Base-by-base conservation (phyloP, 2,329 filamentous ascomycete genomes). In the Aspergillus texensis region DNA sequence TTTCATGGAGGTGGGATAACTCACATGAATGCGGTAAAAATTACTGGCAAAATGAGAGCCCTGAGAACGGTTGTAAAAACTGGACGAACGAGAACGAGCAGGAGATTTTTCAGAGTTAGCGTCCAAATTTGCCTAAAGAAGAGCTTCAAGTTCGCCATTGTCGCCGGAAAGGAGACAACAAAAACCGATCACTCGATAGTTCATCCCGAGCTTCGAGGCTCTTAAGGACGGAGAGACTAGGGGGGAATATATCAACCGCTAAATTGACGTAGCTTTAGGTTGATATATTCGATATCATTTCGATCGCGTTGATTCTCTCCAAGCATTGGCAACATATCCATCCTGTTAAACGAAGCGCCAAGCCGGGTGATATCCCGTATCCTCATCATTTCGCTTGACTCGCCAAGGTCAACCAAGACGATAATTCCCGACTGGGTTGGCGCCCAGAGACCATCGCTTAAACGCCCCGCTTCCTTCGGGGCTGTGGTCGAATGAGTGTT, bases 21-120 rank as follows among this genome's bases (percentile, higher is more conserved):
- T 43, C 59, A 78, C 71, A 81, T 67, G 71, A 83, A 82, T 55
- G 75, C 77, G n/a, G 80, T 76, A 70, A 86, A 85, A 46, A 86
- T 80, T 30, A 87, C 81, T 0, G 86, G 86, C 10, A 86, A 78
- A 60, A 86, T 72, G 65, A 88, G 84, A 10, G 85, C 85, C 65
- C 85, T 81, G 10, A 86, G 75, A 26, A 82, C 75, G 1, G 85
- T 87, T 34, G 85, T 82, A 57, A 85, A 79, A 74, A 80, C 82
- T 62, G 85, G 83, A 6, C 86, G 83, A 60, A 83, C 75, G 59
- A 86, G 79, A 34, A 84, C 82, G 58, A 88, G 81, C 24, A 83
- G 77, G 50, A 88, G 75, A 60, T 85, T 88, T 78, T 88, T 88
- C 72, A 83, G 78, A 57, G 81, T 83, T 68, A 88, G 78, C 30